A percentile compares a stretch with the other conserved stretches of the same genome.
These are phyloP conservation scores for Rhizodiscina lignyota DNA, from an alignment of 495 filamentous ascomycete genomes.

Conservation along the genomic window DNA sequence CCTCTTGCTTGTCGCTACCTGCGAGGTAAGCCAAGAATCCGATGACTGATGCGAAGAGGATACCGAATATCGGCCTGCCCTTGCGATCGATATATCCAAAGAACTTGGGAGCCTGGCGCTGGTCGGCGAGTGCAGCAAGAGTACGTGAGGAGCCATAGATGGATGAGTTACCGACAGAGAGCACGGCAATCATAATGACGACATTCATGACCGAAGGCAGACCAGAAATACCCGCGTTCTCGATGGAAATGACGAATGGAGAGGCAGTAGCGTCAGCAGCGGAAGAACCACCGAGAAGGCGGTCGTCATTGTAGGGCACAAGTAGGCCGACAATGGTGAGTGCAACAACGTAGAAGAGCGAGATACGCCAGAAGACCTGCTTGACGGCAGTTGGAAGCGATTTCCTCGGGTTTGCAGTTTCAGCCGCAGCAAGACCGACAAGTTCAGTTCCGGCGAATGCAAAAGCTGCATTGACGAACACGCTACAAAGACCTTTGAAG, in stretches of 20 bases:
- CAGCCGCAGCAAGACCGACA: conserved; percentile 81
- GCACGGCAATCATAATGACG: conserved; percentile 23
- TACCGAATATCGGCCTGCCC: conserved; percentile 40
- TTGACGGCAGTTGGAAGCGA: conserved; percentile 75
- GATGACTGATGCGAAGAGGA: conserved; percentile 46
- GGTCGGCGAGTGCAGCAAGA: conserved; percentile 22
- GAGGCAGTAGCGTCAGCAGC: conserved; percentile 12
- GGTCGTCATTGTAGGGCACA: conserved; percentile 16
- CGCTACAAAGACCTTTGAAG: conserved; percentile 86
- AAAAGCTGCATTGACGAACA: conserved; percentile 87
- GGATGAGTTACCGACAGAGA: conserved; percentile 22
- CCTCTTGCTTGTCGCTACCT: conserved; percentile 40
- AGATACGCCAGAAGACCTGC: conserved; percentile 93
- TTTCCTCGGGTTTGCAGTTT: conserved; percentile 75
- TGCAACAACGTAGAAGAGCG: conserved; percentile 32
- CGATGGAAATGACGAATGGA: conserved; percentile 23
- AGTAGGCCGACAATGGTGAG: conserved; percentile 19
- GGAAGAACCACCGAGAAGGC: conserved; percentile 9
- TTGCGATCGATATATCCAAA: conserved; percentile 23
- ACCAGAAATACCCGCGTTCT: conserved; percentile 19
- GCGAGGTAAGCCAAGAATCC: conserved; percentile 71
- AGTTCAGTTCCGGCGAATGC: conserved; percentile 86
- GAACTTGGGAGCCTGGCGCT: conserved; percentile 20
- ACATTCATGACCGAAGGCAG: conserved; percentile 22
- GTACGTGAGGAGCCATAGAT: conserved; percentile 23